phyloP scores from a whole-genome alignment of 73 alveolate genomes.

The Tetrahymena thermophila region DNA sequence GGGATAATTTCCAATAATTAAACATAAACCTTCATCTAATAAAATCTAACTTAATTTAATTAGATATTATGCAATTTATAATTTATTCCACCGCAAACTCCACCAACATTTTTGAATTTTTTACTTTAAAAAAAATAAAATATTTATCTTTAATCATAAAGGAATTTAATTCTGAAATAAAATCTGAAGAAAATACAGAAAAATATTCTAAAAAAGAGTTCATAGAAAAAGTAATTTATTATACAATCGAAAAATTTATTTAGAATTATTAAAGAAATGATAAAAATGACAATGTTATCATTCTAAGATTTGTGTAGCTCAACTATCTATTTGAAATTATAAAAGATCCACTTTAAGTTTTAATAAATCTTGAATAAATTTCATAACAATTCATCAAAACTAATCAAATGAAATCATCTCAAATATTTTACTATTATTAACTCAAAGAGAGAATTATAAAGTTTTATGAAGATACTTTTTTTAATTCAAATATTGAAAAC shows the following conservation, averaged over 20 bases:
- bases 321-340: not conserved
- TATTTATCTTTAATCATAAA: not conserved
- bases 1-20: too few relatives aligned
- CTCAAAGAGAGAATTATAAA: not conserved
- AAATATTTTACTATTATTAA: not conserved
- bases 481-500: not conserved
- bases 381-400: not conserved
- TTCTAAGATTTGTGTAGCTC: not conserved
- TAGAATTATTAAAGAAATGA: not conserved
- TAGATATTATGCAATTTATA: too few relatives aligned
- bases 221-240: not conserved
- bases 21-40: too few relatives aligned
- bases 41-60: too few relatives aligned
- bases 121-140: too few relatives aligned
- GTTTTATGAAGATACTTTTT: not conserved
- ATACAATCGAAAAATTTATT: not conserved
- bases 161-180: not conserved
- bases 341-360: not conserved
- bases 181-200: not conserved
- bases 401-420: not conserved
- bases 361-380: not conserved
- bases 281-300: not conserved
- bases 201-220: not conserved
- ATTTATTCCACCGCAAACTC: too few relatives aligned
- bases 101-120: too few relatives aligned